Base-by-base conservation (phyloP, 345 rosid genomes). In the Corchorus olitorius region DNA sequence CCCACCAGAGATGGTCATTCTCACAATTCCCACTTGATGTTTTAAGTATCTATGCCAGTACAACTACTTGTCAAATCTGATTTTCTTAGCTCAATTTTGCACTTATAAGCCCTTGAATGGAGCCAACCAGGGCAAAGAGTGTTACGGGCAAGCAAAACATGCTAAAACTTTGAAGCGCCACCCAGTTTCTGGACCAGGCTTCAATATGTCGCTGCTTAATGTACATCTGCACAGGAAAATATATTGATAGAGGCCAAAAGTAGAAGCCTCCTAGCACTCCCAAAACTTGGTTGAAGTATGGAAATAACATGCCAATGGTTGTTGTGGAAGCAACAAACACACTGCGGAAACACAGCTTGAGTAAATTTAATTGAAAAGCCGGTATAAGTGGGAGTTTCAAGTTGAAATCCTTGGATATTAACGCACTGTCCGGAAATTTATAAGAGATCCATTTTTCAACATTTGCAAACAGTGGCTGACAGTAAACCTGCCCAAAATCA, bases 141-240 rank as follows among this genome's bases (percentile, higher is more conserved):
- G 90, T 78, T 5, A 89, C 56, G 4, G 86, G 6, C 55, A 92
- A 78, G 65, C 89, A 86, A 17, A 85, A 0, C 10, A 74, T 65
- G 77, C 88, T 86, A 43, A 92, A 88, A 41, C 60, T 65, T 59
- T 64, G 76, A 73, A 92, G 89, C 74, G 89, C 8, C 17, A 89
- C 49, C 97, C 98, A 90, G 48, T 79, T 76, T 52, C 53, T 48
- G 6, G 97, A 75, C 92, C 94, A 90, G 16, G 80, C 73, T 74
- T 75, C 81, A 20, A 81, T 67, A 14, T 91, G 87, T 76, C 72
- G 89, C 82, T 86, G 94, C 86, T 59, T 76, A 52, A 86, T 65
- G 76, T 87, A 87, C 95, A 94, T 92, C 73, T 87, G 88, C 79
- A 91, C 88, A 0, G 98, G 98, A 62, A 91, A 91, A 83, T 93